A percentile compares a stretch with the other conserved stretches of the same genome.
phyloP scores from a whole-genome alignment of 768 basidiomycete genomes.

The Lyophyllum atratum region DNA sequence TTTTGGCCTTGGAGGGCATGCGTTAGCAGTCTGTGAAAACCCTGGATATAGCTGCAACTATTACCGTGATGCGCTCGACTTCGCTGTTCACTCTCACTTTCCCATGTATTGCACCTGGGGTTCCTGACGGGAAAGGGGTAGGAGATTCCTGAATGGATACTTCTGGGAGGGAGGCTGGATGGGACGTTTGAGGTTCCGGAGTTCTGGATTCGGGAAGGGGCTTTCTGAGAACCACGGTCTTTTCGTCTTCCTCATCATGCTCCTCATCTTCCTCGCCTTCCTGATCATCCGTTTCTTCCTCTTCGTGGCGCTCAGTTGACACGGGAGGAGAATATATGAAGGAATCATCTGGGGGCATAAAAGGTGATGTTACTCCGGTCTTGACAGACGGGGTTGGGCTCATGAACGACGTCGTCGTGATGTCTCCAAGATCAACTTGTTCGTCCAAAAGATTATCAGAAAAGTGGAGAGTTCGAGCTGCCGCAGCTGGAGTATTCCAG shows the following conservation, averaged over 20 bases:
- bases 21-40: background rate
- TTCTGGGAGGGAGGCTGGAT: background rate
- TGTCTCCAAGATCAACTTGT: constrained; percentile 55
- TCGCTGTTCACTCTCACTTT: constrained; percentile 60
- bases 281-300: background rate
- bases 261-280: background rate
- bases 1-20: constrained; percentile 51
- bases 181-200: background rate
- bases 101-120: constrained; percentile 9
- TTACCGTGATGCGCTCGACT: constrained; percentile 64
- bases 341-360: background rate
- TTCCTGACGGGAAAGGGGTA: constrained; percentile 4
- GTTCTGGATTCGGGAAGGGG: background rate
- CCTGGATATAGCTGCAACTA: constrained; percentile 22
- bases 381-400: constrained; percentile 26
- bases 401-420: constrained; percentile 50
- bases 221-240: background rate
- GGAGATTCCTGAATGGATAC: background rate
- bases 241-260: background rate
- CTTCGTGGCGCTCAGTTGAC: background rate
- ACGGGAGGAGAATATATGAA: background rate
- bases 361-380: background rate
- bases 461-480: constrained; percentile 62
- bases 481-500: constrained; percentile 60
- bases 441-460: constrained; percentile 67